Evolutionary conservation across 768 basidiomycete species (phyloP), one percentile per base, ranked within the genome.

Genomic region (Russula foetens): DNA sequence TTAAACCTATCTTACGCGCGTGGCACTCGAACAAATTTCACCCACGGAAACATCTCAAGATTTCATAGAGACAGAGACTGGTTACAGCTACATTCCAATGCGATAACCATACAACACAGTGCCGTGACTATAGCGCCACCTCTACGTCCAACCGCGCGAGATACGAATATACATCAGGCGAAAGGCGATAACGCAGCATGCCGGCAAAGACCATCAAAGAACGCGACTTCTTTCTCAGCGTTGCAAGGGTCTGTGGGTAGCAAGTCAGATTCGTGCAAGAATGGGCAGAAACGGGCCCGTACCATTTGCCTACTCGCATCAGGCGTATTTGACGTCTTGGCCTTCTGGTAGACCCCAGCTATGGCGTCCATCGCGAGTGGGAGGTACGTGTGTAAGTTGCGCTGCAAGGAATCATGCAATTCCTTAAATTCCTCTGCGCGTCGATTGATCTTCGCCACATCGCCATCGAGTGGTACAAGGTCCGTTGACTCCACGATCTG

Each of bases 311-410:
- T 78, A 2, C 83, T 86, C 41, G 83, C 81, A 68, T 96, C 93
- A 14, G 86, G 81, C 23, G 83, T 83, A 45, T 79, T 75, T 29
- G 87, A 85, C 12, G 77, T 75, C 71, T 96, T 96, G 59, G 84
- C 75, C 59, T 81, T 83, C 58, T 86, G 86, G 67, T 96, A 89
- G 17, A 95, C 82, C 15, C 81, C 84, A 51, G 89, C 87, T 28
- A 98, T 82, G 29, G 87, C 84, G 69, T 94, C 92, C 97, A 98
- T 99, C 23, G 92, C 88, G 41, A 93, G 81, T 35, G 90, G 83
- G 51, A 98, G 79, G 71, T 97, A 90, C 2, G 83, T 82, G 67
- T 92, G 92, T 71, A 98, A 73, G 75, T 96, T 98, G 65, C 89
- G 84, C 67, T 94, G 90, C 67, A 97, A 75, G 2, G 90, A 81